Evolutionary conservation across 352 stramenopile species (phyloP), one percentile per base, ranked within the genome.

Genomic region (Blastocystis sp.): DNA sequence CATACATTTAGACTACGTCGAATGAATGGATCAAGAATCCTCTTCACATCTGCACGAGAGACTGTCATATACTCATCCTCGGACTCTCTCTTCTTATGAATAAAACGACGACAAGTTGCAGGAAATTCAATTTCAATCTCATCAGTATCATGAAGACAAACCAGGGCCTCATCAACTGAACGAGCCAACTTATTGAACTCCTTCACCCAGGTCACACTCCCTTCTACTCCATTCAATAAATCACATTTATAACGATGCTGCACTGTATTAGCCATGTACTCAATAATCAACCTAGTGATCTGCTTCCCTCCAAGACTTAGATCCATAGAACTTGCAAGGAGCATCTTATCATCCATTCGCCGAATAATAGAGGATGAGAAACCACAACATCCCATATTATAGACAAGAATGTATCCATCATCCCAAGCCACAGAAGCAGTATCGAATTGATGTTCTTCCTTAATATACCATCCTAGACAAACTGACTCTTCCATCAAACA

Each of bases 141-240:
- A 12, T 80, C 69, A 16, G 43, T 7, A 29, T 80, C 19, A 39
- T 59, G 29, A 11, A 80, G 6, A 27, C 49, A 80, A 16, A 27
- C 21, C 16, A 80, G 43, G 4, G 27, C 29, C 16, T 80, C 69
- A 16, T 54, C 35, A 3, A 80, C 37, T 21, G n/a, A 39, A 27
- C 24, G 24, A 7, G 5, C 21, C 11, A 80, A 7, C 27, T 39
- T 27, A 49, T 29, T 19, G 21, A 29, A 59, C 43, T 80, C 69
- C 12, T 59, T 63, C 51, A 59, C 9, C 43, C 69, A 61, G 5
- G 43, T 19, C 0, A 6, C 11, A 58, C 37, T 80, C 5, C 69
- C 69, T 27, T 80, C 69, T 12, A 58, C 32, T 42, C 69, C 43
- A 39, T 21, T 43, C 24, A 39, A 37, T 52, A 80, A 80, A 59